Conservation (phyloP, 2,329 filamentous ascomycete genomes). For the Colletotrichum sp. region DNA sequence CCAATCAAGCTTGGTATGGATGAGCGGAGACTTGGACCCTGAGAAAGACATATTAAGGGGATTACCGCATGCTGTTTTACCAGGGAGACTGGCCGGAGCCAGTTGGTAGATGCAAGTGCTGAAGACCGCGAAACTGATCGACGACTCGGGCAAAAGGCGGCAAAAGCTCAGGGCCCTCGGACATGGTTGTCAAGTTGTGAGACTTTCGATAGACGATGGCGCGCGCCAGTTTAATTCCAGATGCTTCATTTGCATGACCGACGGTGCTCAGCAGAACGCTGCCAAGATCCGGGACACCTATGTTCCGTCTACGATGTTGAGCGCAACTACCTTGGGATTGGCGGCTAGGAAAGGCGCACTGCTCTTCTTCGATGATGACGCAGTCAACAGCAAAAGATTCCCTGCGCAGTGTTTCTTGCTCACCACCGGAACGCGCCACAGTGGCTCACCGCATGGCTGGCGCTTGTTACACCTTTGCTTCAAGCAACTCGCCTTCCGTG, state of each 20-base stretch:
- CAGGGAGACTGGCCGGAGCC: background rate
- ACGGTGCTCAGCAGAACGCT: background rate
- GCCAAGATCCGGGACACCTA: background rate
- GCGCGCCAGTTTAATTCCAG: background rate
- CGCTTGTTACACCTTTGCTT: background rate
- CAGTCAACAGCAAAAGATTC: background rate
- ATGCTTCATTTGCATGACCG: background rate
- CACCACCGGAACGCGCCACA: background rate
- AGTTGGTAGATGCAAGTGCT: background rate
- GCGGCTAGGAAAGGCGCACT: background rate
- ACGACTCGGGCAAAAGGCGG: background rate
- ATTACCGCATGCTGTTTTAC: background rate
- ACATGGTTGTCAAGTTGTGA: background rate
- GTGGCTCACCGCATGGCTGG: background rate
- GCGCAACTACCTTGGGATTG: background rate
- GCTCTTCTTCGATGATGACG: background rate
- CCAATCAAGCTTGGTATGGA: conserved; percentile 1
- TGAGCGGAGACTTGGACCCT: background rate
- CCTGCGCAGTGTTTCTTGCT: background rate
- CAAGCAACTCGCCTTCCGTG: background rate
- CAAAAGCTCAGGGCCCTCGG: background rate
- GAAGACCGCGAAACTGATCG: background rate
- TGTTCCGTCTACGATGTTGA: background rate
- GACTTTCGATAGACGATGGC: background rate
- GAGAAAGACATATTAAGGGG: background rate